Conservation (phyloP, 2,329 filamentous ascomycete species). For the Penicillium paneum region DNA sequence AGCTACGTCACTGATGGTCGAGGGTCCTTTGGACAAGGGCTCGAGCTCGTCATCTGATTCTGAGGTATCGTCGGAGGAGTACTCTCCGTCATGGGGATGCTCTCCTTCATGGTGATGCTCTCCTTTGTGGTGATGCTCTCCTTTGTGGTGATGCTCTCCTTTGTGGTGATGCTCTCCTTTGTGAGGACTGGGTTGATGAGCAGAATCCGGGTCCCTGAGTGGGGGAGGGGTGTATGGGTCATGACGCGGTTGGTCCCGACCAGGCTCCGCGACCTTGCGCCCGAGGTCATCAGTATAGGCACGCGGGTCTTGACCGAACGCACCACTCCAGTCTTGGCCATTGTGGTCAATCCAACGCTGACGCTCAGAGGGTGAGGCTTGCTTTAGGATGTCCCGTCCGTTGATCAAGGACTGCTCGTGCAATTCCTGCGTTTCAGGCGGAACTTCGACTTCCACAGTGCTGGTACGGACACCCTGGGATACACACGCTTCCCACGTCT, state of each 20-base stretch:
- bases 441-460: slow-evolving; percentile 69
- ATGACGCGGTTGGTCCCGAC: slow-evolving; percentile 50
- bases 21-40: slow-evolving; percentile 11
- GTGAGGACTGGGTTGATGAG: not conserved
- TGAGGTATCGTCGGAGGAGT: slow-evolving; percentile 11
- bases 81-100: not conserved
- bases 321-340: slow-evolving; percentile 81
- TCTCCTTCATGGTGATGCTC: slow-evolving; percentile 13
- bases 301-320: slow-evolving; percentile 75
- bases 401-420: slow-evolving; percentile 79
- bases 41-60: slow-evolving; percentile 7
- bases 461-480: slow-evolving; percentile 77
- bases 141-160: slow-evolving; percentile 15
- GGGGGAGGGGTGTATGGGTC: slow-evolving; percentile 50
- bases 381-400: slow-evolving; percentile 75
- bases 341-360: slow-evolving; percentile 73
- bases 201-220: slow-evolving; percentile 27
- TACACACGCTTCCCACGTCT: slow-evolving; percentile 89
- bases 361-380: slow-evolving; percentile 64
- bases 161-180: slow-evolving; percentile 14
- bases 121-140: slow-evolving; percentile 15
- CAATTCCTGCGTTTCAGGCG: slow-evolving; percentile 67
- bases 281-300: slow-evolving; percentile 54
- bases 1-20: slow-evolving; percentile 17
- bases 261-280: slow-evolving; percentile 56